Evolutionary conservation across 768 basidiomycete genomes (phyloP).

Genomic region (Phylloporus rhodoxanthus): DNA sequence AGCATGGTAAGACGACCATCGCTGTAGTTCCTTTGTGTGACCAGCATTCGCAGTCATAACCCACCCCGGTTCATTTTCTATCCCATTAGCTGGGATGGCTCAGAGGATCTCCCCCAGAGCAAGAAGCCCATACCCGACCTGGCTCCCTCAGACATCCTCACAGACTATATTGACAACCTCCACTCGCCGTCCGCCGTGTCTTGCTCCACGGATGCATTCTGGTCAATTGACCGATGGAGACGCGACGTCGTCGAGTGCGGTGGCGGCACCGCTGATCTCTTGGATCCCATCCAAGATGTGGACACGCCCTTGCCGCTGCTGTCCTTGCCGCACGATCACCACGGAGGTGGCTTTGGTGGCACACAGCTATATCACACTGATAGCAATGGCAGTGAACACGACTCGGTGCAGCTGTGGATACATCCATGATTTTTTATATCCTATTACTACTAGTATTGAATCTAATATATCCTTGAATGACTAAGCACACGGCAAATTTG

Average conservation of each 20-base stretch:
- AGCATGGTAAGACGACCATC: constrained; percentile 6
- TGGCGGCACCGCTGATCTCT: constrained; percentile 4
- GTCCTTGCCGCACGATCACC: constrained; percentile 5
- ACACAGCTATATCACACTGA: neutral
- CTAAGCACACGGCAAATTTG: constrained; percentile 10
- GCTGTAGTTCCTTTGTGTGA: neutral
- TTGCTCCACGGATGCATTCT: constrained; percentile 17
- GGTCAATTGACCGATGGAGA: constrained; percentile 22
- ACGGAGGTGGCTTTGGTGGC: neutral
- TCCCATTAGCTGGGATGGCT: constrained; percentile 22
- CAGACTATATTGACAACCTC: constrained; percentile 28
- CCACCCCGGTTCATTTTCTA: constrained; percentile 25
- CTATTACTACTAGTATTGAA: neutral
- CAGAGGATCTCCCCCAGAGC: constrained; percentile 20
- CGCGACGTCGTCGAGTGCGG: constrained; percentile 9
- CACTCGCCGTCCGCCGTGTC: constrained; percentile 18
- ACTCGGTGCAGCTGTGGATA: constrained; percentile 12
- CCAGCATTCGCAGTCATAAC: constrained; percentile 6
- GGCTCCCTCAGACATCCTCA: neutral
- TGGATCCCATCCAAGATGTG: constrained; percentile 15
- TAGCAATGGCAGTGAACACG: constrained; percentile 6
- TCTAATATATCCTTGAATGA: constrained; percentile 7
- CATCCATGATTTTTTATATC: constrained; percentile 5
- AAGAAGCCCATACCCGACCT: neutral
- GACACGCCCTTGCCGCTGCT: constrained; percentile 8